phyloP scores from a whole-genome alignment of 345 rosid genomes.

The Brassica napus region Da-Ae NC_063445.1:6353501-6354000 shows the following conservation, averaged over 20 bases:
- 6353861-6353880: conserved; percentile 90
- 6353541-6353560: conserved; percentile 54
- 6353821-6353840: conserved; percentile 40
- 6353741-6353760: conserved; percentile 42
- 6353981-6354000: conserved; percentile 63
- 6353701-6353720: conserved; percentile 62
- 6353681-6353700: conserved; percentile 63
- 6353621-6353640: conserved; percentile 60
- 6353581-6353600: conserved; percentile 41
- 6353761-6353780: conserved; percentile 43
- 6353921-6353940: conserved; percentile 68
- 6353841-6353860: conserved; percentile 67
- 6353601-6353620: conserved; percentile 54
- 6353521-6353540: conserved; percentile 59
- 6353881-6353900: conserved; percentile 74
- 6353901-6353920: conserved; percentile 57
- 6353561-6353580: conserved; percentile 55
- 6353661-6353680: conserved; percentile 56
- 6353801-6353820: conserved; percentile 45
- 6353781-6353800: conserved; percentile 37
- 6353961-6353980: conserved; percentile 49
- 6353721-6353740: conserved; percentile 57
- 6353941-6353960: conserved; percentile 63
- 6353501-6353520: conserved; percentile 50
- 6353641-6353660: conserved; percentile 74